Evolutionary conservation across 108 stramenopile genomes (phyloP), one percentile per base, ranked within the genome.

Genomic region (Seminavis robusta): DNA sequence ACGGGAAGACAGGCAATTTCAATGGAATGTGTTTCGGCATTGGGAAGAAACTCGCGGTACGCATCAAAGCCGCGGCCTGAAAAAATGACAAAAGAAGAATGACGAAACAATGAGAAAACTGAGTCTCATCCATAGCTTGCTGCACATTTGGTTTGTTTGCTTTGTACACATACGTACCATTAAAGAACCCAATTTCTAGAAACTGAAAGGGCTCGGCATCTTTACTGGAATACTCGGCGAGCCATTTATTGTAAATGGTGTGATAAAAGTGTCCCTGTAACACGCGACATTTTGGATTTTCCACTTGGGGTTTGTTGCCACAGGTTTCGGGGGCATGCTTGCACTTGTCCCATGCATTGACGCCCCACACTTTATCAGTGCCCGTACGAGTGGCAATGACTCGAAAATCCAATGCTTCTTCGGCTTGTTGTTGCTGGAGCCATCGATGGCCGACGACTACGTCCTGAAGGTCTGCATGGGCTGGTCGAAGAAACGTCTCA

Each of bases 231-330:
- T 37, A 44, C 23, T 67, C 56, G 7, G 56, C 57, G 40, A 80
- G 21, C 57, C 72, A 44, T 37, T 63, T 69, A 37, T 81, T 55
- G 50, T 83, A 83, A 21, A 83, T 70, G n/a, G 77, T 74, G 39
- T 83, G 52, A 52, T 83, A 83, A 47, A 76, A 79, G 57, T 79
- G 77, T 2, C 74, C 73, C 66, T n/a, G n/a, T n/a, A n/a, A n/a
- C 2, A 53, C 39, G 4, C 71, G 64, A 53, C 71, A 73, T 7
- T 4, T 2, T 44, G 15, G 29, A 28, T 34, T 47, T 37, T 20
- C 44, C 1, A 30, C 25, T 28, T 50, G 29, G 16, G 32, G 13
- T 39, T n/a, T n/a, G n/a, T 38, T 39, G 20, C 8, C 21, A 42
- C 55, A 56, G 40, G 23, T 7, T 21, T 38, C 39, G 6, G 15